Base-by-base conservation (phyloP, 257 asterid genomes). In the Capsicum rhomboideum region DNA sequence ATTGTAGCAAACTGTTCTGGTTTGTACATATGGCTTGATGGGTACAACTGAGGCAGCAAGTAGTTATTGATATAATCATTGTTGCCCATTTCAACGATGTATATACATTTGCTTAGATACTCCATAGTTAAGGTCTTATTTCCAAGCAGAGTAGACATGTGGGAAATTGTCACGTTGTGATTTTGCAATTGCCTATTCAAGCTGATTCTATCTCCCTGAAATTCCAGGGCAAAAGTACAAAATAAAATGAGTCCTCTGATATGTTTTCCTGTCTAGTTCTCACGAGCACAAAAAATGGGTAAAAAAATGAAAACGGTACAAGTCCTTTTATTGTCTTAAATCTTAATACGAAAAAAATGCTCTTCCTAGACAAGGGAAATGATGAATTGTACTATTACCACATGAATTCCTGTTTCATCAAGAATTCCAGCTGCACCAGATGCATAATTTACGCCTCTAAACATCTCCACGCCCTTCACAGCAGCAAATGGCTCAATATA, bases 11-110 rank as follows among this genome's bases (percentile, higher is more conserved):
- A 82, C 49, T 66, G 82, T 26, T 54, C 26, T 10, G 89, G 82
- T 0, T 64, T 37, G 59, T 84, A 90, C 10, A 8, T 40, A 0
- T 53, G 80, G 58, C 91, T 88, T 10, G 94, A 83, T 2, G 89
- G 71, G 83, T 90, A 94, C 42, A 23, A 67, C 21, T 82, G 84
- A 1, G 97, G 97, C 91, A 89, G 31, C 74, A 90, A 91, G 42
- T 91, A 94, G 83, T 94, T 90, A 86, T 91, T 89, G n/a, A 94
- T 86, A 74, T 94, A 94, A 84, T 94, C 97, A 34, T 94, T 94
- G 87, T 88, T 91, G 10, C 97, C 97, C 2, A 91, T 13, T 44
- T 79, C 83, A 2, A 92, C 42, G 5, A 85, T 82, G 56, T 91
- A 94, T n/a, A 94, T 80, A 87, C 98, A 94, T 81, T 92, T 89